Evolutionary conservation across 116 monocot species (phyloP).

Genomic region (Phalaenopsis hybrid): DNA sequence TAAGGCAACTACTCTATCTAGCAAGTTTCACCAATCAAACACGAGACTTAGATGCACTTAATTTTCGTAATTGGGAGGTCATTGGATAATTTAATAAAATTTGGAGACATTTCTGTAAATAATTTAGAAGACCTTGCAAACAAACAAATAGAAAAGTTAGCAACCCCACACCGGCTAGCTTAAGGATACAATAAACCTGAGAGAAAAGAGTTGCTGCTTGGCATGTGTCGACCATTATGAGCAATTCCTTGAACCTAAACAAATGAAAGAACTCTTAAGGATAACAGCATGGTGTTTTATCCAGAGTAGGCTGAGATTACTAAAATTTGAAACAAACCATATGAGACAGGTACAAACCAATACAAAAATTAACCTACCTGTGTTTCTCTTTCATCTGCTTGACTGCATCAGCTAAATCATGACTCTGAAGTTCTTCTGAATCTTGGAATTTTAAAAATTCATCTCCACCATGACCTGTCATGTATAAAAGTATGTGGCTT

Average conservation of each 20-base stretch:
- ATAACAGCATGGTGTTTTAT: background rate
- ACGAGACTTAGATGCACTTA: too few relatives aligned
- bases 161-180: background rate
- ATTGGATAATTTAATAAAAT: background rate
- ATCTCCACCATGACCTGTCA: slow-evolving; percentile 97
- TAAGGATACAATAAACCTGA: slow-evolving; percentile 44
- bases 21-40: too few relatives aligned
- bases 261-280: background rate
- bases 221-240: slow-evolving; percentile 98
- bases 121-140: background rate
- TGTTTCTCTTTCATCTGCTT: slow-evolving; percentile 95
- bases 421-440: slow-evolving; percentile 92
- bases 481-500: slow-evolving; percentile 89
- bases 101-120: background rate
- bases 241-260: slow-evolving; percentile 85
- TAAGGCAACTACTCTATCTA: too few relatives aligned
- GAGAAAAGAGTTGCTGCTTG: slow-evolving; percentile 97
- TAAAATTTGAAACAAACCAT: background rate
- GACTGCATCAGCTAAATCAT: slow-evolving; percentile 97
- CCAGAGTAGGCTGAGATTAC: background rate
- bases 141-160: background rate
- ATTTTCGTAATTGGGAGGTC: background rate
- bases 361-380: slow-evolving; percentile 31
- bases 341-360: background rate
- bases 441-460: slow-evolving; percentile 97